Conservation (phyloP, 225 moss, liverwort and hornwort species). For the Antitrichia curtipendula region DNA sequence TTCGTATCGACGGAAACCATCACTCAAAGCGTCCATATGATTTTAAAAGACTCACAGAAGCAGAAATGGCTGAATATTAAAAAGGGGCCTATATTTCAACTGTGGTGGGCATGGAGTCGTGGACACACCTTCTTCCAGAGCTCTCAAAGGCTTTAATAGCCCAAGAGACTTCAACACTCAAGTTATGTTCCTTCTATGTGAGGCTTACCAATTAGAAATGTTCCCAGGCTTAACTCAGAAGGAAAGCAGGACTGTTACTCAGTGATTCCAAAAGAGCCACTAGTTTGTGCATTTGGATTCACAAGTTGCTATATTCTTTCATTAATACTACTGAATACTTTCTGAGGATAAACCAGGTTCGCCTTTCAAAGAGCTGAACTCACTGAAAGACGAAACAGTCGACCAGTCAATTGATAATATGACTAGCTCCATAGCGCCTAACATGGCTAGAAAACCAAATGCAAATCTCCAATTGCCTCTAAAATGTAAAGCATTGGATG, state of each 20-base stretch:
- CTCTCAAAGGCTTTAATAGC: constrained; percentile 1
- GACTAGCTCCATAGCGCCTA: not conserved
- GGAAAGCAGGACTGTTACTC: not conserved
- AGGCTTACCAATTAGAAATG: not conserved
- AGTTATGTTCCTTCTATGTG: not conserved
- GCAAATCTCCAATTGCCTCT: not conserved
- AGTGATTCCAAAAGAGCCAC: not conserved
- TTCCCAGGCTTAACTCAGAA: not conserved
- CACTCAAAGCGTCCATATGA: not conserved
- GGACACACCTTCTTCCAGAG: constrained; percentile 17
- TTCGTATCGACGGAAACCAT: not conserved
- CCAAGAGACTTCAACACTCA: not conserved
- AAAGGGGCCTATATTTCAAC: constrained; percentile 16
- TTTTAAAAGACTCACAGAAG: constrained; percentile 11
- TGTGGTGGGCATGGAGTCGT: constrained; percentile 21
- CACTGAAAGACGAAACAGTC: not conserved
- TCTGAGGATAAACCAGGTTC: not conserved
- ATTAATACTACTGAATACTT: not conserved
- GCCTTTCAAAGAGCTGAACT: not conserved
- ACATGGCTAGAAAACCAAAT: not conserved
- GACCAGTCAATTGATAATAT: not conserved
- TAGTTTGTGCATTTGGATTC: not conserved
- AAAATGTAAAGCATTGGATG: not conserved
- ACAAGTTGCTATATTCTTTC: not conserved
- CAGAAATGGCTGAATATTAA: constrained; percentile 9